A percentile compares a stretch with the other conserved stretches of the same genome.
Evolutionary conservation across 768 basidiomycete species (phyloP).

Genomic region (Tephrocybe sp.): DNA sequence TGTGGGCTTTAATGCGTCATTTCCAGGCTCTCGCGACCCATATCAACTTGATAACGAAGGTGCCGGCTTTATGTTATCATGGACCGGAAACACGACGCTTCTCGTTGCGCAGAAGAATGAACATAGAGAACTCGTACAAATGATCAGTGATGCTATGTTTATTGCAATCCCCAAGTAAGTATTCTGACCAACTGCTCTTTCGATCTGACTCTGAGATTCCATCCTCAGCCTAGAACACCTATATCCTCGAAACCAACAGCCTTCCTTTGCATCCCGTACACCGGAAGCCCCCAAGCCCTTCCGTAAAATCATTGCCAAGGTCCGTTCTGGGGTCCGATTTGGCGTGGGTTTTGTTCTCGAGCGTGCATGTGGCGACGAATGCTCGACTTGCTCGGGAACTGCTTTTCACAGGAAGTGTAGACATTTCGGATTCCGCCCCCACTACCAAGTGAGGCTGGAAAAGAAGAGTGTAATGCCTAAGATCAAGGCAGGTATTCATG

Average conservation of each 20-base stretch:
- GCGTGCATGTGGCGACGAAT: conserved; percentile 73
- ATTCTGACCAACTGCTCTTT: no score
- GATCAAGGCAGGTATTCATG: conserved; percentile 38
- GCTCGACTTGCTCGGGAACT: conserved; percentile 55
- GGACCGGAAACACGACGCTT: conserved; percentile 73
- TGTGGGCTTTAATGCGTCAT: not conserved
- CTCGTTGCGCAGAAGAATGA: conserved; percentile 67
- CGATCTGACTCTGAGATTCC: not conserved
- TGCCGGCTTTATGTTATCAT: conserved; percentile 85
- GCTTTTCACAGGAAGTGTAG: conserved; percentile 79
- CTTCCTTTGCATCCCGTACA: conserved; percentile 13
- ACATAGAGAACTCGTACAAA: conserved; percentile 78
- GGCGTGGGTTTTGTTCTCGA: conserved; percentile 84
- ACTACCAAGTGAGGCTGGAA: conserved; percentile 69
- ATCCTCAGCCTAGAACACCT: conserved; percentile 20
- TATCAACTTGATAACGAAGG: conserved; percentile 66
- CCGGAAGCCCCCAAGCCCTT: conserved; percentile 30
- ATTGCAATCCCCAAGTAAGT: conserved; percentile 85
- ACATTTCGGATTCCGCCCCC: conserved; percentile 74
- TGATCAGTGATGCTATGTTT: conserved; percentile 74
- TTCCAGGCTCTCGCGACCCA: conserved; percentile 77
- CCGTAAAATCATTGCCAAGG: conserved; percentile 78
- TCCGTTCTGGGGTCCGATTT: conserved; percentile 81
- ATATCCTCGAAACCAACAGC: conserved; percentile 17
- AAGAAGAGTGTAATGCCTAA: conserved; percentile 40